phyloP scores from a whole-genome alignment of 1,139 yeast genomes.

The Pichia sp. region DNA sequence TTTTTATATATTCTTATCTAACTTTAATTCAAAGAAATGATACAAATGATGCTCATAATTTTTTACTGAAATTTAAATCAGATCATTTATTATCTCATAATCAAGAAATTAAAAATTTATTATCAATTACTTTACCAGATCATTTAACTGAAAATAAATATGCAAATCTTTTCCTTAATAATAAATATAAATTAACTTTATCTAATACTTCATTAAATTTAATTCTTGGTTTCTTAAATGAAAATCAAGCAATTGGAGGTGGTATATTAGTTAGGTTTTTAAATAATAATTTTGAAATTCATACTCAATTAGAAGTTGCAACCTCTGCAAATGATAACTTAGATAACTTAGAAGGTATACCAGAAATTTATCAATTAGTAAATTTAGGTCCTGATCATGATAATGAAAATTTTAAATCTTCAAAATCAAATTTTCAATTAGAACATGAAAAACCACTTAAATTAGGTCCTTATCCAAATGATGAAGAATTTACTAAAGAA shows the following conservation, averaged over 20 bases:
- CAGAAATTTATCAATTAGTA: conserved; percentile 29
- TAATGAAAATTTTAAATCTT: conserved; percentile 16
- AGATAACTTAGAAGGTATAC: conserved; percentile 30
- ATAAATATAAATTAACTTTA: conserved; percentile 69
- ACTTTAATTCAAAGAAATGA: conserved; percentile 65
- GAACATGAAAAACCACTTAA: conserved; percentile 70
- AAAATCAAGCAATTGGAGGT: conserved; percentile 91
- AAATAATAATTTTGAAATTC: conserved; percentile 78
- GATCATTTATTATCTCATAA: conserved; percentile 79
- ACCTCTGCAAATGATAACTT: conserved; percentile 21
- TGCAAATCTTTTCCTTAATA: conserved; percentile 66
- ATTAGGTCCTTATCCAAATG: conserved; percentile 79
- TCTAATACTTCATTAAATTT: conserved; percentile 83
- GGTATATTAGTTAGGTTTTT: conserved; percentile 77
- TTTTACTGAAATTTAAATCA: conserved; percentile 65
- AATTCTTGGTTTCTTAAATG: conserved; percentile 79
- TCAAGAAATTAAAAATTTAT: conserved; percentile 63
- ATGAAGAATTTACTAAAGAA: conserved; percentile 78
- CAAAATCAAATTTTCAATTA: conserved; percentile 13
- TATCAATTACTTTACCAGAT: conserved; percentile 70
- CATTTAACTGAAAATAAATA: conserved; percentile 79
- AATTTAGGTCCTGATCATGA: conserved; percentile 21
- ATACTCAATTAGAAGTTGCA: conserved; percentile 42
- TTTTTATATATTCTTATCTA: conserved; percentile 82
- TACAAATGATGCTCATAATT: conserved; percentile 57